A percentile compares a stretch with the other conserved stretches of the same genome.
These are phyloP conservation scores for Dendrobium officinale DNA, from an alignment of 106 monocot species.

Conservation along the genomic window DNA sequence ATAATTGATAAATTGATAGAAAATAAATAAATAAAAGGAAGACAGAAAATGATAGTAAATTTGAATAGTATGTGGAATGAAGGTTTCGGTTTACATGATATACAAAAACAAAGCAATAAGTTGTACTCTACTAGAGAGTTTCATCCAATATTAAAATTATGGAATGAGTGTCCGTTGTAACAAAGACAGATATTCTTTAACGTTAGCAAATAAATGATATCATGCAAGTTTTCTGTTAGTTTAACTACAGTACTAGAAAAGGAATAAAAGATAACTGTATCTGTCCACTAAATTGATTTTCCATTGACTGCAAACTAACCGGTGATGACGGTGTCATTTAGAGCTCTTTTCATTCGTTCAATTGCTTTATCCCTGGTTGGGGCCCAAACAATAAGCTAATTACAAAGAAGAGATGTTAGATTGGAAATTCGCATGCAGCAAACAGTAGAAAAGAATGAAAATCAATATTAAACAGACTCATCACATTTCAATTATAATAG, in stretches of 20 bases:
- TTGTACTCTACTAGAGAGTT: not conserved
- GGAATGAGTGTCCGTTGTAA: not conserved
- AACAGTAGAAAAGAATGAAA: not conserved
- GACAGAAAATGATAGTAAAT: too few species aligned
- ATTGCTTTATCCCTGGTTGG: slow-evolving; percentile 94
- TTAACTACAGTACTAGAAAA: not conserved
- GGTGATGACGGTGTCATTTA: slow-evolving; percentile 76
- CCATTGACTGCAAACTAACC: slow-evolving; percentile 32
- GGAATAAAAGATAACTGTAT: not conserved
- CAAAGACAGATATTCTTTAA: not conserved
- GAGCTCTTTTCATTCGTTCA: slow-evolving; percentile 93
- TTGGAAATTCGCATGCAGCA: not conserved
- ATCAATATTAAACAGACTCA: not conserved
- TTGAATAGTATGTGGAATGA: too few species aligned
- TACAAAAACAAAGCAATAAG: not conserved
- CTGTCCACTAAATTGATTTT: not conserved
- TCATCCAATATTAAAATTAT: not conserved
- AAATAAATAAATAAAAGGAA: too few species aligned
- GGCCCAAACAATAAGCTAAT: slow-evolving; percentile 91
- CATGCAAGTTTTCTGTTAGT: not conserved
- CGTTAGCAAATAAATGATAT: not conserved
- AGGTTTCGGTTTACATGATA: too few species aligned
- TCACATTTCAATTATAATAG: not conserved
- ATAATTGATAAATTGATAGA: too few species aligned
- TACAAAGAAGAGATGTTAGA: not conserved